These are phyloP conservation scores for Immersiporthe knoxdaviesiana DNA, from an alignment of 2,329 filamentous ascomycete species.

Conservation along the genomic window DNA sequence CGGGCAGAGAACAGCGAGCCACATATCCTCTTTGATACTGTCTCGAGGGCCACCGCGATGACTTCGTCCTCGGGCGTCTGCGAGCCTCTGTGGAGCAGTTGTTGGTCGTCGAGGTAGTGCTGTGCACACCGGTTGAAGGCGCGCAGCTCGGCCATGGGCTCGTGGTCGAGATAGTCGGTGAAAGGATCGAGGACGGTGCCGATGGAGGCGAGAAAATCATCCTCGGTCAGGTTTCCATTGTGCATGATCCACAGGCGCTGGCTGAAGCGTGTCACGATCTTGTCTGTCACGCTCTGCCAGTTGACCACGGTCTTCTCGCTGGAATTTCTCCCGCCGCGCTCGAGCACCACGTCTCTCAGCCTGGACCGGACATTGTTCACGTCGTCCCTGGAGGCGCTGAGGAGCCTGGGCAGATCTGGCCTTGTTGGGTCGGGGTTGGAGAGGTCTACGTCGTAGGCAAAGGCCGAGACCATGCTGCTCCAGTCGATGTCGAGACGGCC, in stretches of 20 bases:
- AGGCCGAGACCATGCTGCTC: slow-evolving; percentile 54
- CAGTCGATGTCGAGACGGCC: slow-evolving; percentile 50
- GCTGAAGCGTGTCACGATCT: slow-evolving; percentile 66
- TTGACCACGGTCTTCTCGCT: slow-evolving; percentile 48
- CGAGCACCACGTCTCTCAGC: slow-evolving; percentile 32
- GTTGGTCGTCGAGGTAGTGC: slow-evolving; percentile 47
- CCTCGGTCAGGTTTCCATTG: slow-evolving; percentile 34
- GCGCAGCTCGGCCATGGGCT: slow-evolving; percentile 32
- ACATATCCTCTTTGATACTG: slow-evolving; percentile 47
- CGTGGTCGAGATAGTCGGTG: slow-evolving; percentile 41
- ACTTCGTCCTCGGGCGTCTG: slow-evolving; percentile 49
- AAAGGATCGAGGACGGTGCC: slow-evolving; percentile 46
- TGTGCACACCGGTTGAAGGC: slow-evolving; percentile 51
- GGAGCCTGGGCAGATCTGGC: slow-evolving; percentile 35
- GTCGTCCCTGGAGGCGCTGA: slow-evolving; percentile 29
- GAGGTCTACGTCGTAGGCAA: slow-evolving; percentile 55
- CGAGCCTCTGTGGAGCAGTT: slow-evolving; percentile 28
- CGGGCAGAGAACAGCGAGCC: slow-evolving; percentile 36
- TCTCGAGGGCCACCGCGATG: slow-evolving; percentile 47
- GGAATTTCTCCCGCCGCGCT: slow-evolving; percentile 33
- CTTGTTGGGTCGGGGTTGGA: slow-evolving; percentile 43
- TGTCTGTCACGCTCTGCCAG: slow-evolving; percentile 71
- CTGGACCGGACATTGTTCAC: slow-evolving; percentile 38
- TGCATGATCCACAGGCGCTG: slow-evolving; percentile 52
- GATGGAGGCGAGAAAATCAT: slow-evolving; percentile 41